Percentiles rank a stretch among this genome's conserved stretches.
phyloP scores from a whole-genome alignment of 306 rosid genomes.

The Trifolium subterraneum region DNA sequence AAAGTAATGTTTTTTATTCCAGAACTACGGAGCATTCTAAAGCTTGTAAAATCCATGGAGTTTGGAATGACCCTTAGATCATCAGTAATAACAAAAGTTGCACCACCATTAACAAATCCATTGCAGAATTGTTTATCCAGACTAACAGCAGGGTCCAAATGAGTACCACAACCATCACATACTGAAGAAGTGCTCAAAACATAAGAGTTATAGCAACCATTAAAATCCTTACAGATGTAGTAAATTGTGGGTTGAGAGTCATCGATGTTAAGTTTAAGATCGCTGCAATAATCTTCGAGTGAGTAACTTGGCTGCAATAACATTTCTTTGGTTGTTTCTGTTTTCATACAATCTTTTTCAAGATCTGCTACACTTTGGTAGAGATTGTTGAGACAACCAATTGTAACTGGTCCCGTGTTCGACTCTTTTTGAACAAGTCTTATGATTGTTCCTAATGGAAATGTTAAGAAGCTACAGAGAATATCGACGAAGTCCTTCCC shows the following conservation, averaged over 20 bases:
- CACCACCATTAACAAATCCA: neutral
- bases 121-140: neutral
- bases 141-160: neutral
- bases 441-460: too few relatives aligned
- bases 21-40: neutral
- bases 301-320: neutral
- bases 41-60: neutral
- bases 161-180: neutral
- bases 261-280: neutral
- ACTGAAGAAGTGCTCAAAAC: neutral
- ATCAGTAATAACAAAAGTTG: constrained; percentile 23
- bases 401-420: too few relatives aligned
- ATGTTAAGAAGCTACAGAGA: too few relatives aligned
- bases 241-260: neutral
- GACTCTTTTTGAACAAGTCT: too few relatives aligned
- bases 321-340: neutral
- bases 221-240: too few relatives aligned
- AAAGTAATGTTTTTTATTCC: neutral
- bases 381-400: too few relatives aligned
- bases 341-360: neutral
- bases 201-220: too few relatives aligned
- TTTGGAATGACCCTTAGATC: neutral
- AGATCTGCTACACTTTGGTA: neutral
- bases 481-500: too few relatives aligned
- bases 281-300: neutral